Conservation (phyloP, 441 rosid species). For the Mallotus japonicus region DNA sequence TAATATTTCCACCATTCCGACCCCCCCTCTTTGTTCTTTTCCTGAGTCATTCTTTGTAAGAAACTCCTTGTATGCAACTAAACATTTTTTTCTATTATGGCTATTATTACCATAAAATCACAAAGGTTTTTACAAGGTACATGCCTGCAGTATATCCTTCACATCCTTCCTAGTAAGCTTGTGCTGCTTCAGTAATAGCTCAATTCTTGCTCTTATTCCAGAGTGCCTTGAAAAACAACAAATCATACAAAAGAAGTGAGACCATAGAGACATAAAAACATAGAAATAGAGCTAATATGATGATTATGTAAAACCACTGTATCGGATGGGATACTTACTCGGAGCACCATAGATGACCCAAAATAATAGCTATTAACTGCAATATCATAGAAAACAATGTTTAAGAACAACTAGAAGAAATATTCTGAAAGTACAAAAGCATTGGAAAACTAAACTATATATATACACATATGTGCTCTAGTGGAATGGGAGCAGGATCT, state of each 20-base stretch:
- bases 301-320: not conserved
- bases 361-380: conserved; percentile 81
- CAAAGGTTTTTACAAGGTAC: not conserved
- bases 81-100: too few species aligned
- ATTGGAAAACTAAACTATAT: too few species aligned
- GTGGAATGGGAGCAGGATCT: too few species aligned
- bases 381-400: conserved; percentile 25
- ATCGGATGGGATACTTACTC: conserved; percentile 57
- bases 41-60: too few species aligned
- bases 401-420: conserved; percentile 5
- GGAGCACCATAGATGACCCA: conserved; percentile 95
- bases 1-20: too few species aligned
- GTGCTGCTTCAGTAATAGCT: conserved; percentile 85
- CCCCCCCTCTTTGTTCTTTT: too few species aligned
- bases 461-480: not conserved
- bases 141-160: conserved; percentile 82
- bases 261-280: conserved; percentile 10
- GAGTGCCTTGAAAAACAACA: conserved; percentile 49
- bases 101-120: not conserved
- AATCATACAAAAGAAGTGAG: not conserved
- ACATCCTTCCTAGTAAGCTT: conserved; percentile 76
- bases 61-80: too few species aligned
- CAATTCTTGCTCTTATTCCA: conserved; percentile 80
- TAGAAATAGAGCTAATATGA: conserved; percentile 9
- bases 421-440: too few species aligned